Conservation (phyloP, 2,329 filamentous ascomycete genomes). For the Curvularia spicifera region DNA sequence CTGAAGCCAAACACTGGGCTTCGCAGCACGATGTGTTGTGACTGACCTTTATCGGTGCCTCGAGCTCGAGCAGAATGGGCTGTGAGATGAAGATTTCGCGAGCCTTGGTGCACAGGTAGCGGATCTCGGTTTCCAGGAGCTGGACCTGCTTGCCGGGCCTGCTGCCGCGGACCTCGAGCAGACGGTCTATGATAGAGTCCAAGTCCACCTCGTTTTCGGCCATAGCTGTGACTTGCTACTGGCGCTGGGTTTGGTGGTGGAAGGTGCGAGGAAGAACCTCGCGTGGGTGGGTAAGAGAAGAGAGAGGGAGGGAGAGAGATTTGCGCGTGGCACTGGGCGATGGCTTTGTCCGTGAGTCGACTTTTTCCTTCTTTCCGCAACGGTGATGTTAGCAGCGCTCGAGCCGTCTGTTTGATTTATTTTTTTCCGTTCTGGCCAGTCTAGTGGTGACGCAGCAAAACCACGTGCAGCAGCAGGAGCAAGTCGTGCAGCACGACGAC, state of each 20-base stretch:
- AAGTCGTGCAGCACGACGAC: constrained; percentile 16
- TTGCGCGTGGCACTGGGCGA: constrained; percentile 34
- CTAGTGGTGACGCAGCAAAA: constrained; percentile 16
- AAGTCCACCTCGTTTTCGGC: constrained; percentile 93
- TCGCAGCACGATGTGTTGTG: constrained; percentile 5
- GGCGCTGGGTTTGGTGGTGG: constrained; percentile 29
- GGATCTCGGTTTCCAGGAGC: constrained; percentile 93
- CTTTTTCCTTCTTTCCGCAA: constrained; percentile 22
- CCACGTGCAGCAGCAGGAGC: constrained; percentile 22
- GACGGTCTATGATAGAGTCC: constrained; percentile 98
- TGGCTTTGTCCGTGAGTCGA: constrained; percentile 2
- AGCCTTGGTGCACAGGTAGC: constrained; percentile 96
- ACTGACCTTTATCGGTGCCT: constrained; percentile 97
- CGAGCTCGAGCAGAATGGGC: constrained; percentile 94
- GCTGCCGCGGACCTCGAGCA: constrained; percentile 96
- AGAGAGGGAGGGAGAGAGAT: constrained; percentile 11
- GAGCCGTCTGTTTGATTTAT: constrained; percentile 8
- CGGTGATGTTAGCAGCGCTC: constrained; percentile 30
- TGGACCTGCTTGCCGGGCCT: constrained; percentile 98
- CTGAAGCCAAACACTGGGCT: constrained; percentile 7
- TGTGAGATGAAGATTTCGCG: constrained; percentile 99
- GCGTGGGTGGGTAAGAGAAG: constrained; percentile 37
- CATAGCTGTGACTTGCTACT: constrained; percentile 61
- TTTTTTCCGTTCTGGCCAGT: constrained; percentile 12
- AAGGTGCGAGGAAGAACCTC: constrained; percentile 46